These are phyloP conservation scores for Neopestalotiopsis sp. DNA, from an alignment of 2,329 filamentous ascomycete genomes.

Conservation along the genomic window DNA sequence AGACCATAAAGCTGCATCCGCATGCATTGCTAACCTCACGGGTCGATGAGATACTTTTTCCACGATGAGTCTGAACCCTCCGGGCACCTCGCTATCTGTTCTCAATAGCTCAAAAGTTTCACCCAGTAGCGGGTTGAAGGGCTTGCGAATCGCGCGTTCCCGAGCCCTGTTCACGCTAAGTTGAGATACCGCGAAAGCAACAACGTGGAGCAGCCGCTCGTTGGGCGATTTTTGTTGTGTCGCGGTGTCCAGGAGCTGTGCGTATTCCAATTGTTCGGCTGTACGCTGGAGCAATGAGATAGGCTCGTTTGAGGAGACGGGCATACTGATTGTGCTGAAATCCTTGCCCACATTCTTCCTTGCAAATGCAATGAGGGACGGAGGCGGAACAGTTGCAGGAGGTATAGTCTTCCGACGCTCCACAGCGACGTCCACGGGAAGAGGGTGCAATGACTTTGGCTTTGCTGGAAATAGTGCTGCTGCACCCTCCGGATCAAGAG, in stretches of 20 bases:
- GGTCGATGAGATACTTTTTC: slow-evolving; percentile 96
- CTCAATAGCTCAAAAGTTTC: slow-evolving; percentile 94
- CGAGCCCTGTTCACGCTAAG: slow-evolving; percentile 84
- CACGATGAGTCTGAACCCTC: slow-evolving; percentile 86
- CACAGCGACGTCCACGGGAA: slow-evolving; percentile 72
- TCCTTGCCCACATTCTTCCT: slow-evolving; percentile 99
- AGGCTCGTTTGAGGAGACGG: slow-evolving; percentile 94
- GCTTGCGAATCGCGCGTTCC: slow-evolving; percentile 91
- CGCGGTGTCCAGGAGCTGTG: slow-evolving; percentile 79
- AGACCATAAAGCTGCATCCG: slow-evolving; percentile 84
- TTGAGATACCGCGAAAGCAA: slow-evolving; percentile 88
- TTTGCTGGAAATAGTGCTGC: slow-evolving; percentile 77
- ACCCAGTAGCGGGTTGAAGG: slow-evolving; percentile 95
- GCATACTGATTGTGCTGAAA: slow-evolving; percentile 95
- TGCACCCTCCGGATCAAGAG: slow-evolving; percentile 58
- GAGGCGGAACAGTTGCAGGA: slow-evolving; percentile 77
- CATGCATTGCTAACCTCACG: slow-evolving; percentile 90
- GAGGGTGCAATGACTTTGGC: slow-evolving; percentile 76
- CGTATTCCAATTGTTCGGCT: slow-evolving; percentile 91
- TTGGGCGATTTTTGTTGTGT: slow-evolving; percentile 61
- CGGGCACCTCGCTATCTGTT: slow-evolving; percentile 73
- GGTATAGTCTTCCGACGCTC: slow-evolving; percentile 73
- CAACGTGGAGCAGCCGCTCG: slow-evolving; percentile 82
- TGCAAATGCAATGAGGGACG: slow-evolving; percentile 90
- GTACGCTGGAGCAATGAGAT: slow-evolving; percentile 85